These are phyloP conservation scores for Hemileia vastatrix DNA, from an alignment of 1,284 basidiomycete species.

Conservation along the genomic window DNA sequence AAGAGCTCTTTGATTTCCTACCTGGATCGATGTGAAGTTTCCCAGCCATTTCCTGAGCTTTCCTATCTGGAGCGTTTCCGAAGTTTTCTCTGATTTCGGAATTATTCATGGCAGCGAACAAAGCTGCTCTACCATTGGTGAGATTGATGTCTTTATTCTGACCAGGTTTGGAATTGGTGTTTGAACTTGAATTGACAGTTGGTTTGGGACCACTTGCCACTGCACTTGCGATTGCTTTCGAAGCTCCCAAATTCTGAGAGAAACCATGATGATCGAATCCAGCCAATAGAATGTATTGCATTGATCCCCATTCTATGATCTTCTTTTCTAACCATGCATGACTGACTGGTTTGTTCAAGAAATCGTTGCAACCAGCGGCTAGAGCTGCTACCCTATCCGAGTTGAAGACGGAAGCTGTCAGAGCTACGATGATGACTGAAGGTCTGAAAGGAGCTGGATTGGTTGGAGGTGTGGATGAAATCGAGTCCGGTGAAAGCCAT, in stretches of 20 bases:
- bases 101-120: constrained; percentile 1
- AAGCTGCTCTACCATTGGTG: not conserved
- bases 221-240: not conserved
- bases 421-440: constrained; percentile 94
- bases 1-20: not conserved
- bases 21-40: constrained; percentile 27
- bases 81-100: constrained; percentile 29
- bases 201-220: not conserved
- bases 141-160: not conserved
- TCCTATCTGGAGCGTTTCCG: constrained; percentile 28
- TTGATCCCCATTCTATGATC: constrained; percentile 86
- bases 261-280: constrained; percentile 4
- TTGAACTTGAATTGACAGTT: not conserved
- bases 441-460: constrained; percentile 61
- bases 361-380: constrained; percentile 96
- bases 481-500: not conserved
- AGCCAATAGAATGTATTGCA: no score
- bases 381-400: constrained; percentile 92
- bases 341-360: constrained; percentile 92
- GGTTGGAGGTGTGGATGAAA: constrained; percentile 28
- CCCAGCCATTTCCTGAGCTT: constrained; percentile 29
- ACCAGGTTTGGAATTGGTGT: not conserved
- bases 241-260: not conserved
- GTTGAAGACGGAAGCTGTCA: constrained; percentile 86
- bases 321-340: constrained; percentile 94